Conservation (phyloP, 2,329 filamentous ascomycete genomes). For the Lachnum nothofagi region DNA sequence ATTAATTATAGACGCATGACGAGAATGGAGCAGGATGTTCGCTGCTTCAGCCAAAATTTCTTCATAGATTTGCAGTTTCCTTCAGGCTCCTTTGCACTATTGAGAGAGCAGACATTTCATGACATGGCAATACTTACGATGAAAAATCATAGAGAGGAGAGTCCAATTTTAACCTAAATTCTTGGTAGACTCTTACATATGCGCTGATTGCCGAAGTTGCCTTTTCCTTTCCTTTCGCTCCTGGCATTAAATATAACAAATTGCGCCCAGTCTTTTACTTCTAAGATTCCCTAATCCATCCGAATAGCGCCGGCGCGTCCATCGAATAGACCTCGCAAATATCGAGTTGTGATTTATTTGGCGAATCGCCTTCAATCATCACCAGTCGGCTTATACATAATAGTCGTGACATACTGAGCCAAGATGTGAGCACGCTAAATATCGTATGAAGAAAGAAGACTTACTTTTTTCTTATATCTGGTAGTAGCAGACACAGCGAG, state of each 20-base stretch:
- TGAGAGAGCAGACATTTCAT: too few species aligned
- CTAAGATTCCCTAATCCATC: not conserved
- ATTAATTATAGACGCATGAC: too few species aligned
- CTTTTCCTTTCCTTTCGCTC: too few species aligned
- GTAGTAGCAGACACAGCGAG: constrained; percentile 94
- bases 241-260: not conserved
- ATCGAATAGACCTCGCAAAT: too few species aligned
- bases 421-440: constrained; percentile 2
- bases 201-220: not conserved
- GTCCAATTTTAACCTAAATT: not conserved
- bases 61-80: too few species aligned
- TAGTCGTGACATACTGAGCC: constrained; percentile 85
- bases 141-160: not conserved
- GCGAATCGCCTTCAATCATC: constrained; percentile 37
- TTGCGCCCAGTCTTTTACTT: not conserved
- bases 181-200: not conserved
- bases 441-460: constrained; percentile 21
- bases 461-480: constrained; percentile 90
- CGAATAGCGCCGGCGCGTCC: too few species aligned
- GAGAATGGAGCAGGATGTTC: too few species aligned
- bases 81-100: too few species aligned
- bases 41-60: too few species aligned
- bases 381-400: constrained; percentile 84
- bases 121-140: too few species aligned
- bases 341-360: too few species aligned